Conservation (phyloP, 2,329 filamentous ascomycete genomes). For the Claviceps capensis region DNA sequence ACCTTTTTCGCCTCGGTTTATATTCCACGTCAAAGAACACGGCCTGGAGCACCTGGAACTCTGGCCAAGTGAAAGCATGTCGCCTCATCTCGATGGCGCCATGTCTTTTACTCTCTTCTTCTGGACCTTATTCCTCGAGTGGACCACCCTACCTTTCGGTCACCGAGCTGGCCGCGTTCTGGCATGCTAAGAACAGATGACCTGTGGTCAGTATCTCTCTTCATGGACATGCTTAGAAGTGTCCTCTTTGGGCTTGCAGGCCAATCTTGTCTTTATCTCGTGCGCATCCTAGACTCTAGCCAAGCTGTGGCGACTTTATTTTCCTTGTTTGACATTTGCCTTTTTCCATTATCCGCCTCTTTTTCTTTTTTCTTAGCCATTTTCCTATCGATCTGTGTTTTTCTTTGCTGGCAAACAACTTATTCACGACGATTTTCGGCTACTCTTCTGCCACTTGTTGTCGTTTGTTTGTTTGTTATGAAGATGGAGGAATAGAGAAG, state of each 20-base stretch:
- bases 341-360: conserved; percentile 7
- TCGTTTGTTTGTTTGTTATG: background rate
- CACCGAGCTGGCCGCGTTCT: background rate
- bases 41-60: background rate
- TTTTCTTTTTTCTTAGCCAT: conserved; percentile 8
- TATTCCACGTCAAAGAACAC: background rate
- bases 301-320: conserved; percentile 16
- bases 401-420: conserved; percentile 12
- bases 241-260: conserved; percentile 14
- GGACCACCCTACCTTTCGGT: background rate
- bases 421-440: conserved; percentile 12
- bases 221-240: conserved; percentile 19
- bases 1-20: background rate
- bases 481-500: background rate
- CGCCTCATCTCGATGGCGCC: background rate
- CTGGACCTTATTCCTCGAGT: background rate
- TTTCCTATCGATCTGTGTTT: background rate
- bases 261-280: conserved; percentile 11
- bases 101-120: background rate
- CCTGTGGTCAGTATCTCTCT: conserved; percentile 15
- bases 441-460: background rate
- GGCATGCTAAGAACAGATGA: conserved; percentile 11
- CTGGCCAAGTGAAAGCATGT: background rate
- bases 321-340: conserved; percentile 7
- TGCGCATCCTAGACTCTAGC: conserved; percentile 23